Conservation (phyloP, 148 eudicot species). For the Heliamphora exappendiculata region DNA sequence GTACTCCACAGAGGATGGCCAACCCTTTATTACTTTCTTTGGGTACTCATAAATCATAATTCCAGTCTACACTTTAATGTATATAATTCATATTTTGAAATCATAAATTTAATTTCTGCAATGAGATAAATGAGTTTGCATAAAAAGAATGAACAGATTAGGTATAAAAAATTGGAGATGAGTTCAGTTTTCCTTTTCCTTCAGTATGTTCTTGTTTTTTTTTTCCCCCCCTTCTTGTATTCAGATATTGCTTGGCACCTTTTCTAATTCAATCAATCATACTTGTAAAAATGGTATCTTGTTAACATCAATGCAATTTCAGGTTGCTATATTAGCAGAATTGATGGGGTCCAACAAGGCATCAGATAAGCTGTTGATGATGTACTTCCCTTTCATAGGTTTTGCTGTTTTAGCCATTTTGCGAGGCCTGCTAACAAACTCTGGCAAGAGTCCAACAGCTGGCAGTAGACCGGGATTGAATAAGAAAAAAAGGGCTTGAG, state of each 20-base stretch:
- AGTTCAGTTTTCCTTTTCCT: background rate
- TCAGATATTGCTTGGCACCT: background rate
- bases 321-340: slow-evolving; percentile 67
- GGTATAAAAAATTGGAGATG: background rate
- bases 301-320: slow-evolving; percentile 4
- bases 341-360: slow-evolving; percentile 43
- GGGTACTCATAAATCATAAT: no score
- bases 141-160: background rate
- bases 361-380: slow-evolving; percentile 50
- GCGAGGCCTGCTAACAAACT: slow-evolving; percentile 47
- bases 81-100: no score
- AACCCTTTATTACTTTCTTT: no score
- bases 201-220: background rate
- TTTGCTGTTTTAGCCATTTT: slow-evolving; percentile 49
- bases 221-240: background rate
- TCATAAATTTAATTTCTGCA: background rate
- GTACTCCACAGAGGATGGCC: no score
- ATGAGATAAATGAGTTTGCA: background rate
- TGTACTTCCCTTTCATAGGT: slow-evolving; percentile 64
- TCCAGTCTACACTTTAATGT: no score
- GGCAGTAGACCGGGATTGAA: slow-evolving; percentile 27
- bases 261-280: background rate
- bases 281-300: background rate
- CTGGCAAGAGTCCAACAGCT: slow-evolving; percentile 31
- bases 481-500: slow-evolving; percentile 69